Conservation (phyloP, 164 flowering plant genomes). For the Warburgia ugandensis region DNA sequence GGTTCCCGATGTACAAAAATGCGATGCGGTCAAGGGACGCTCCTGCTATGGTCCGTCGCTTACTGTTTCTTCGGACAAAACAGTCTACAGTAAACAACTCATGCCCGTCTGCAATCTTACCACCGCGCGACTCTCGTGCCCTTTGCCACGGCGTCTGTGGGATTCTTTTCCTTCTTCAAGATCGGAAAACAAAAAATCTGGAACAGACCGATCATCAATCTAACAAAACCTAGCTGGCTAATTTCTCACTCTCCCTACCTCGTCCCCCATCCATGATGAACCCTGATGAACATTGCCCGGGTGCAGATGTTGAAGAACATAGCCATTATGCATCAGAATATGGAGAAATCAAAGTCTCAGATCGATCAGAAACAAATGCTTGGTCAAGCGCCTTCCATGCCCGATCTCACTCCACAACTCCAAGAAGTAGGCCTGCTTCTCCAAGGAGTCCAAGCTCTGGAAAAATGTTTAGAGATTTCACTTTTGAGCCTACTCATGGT, state of each 20-base stretch:
- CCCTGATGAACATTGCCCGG: background rate
- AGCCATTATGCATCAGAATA: background rate
- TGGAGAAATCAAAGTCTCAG: conserved; percentile 13
- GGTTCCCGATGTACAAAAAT: no score
- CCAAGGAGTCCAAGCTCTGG: conserved; percentile 20
- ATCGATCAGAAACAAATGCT: conserved; percentile 9
- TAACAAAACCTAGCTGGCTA: no score
- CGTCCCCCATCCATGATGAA: conserved; percentile 1
- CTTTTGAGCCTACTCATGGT: conserved; percentile 8
- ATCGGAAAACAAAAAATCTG: no score
- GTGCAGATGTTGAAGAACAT: background rate
- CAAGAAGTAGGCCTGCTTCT: conserved; percentile 31
- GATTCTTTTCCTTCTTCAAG: no score
- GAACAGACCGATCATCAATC: no score
- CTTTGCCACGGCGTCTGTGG: no score
- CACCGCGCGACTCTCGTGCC: no score
- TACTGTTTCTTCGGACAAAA: no score
- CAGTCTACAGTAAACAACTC: no score
- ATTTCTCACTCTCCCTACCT: background rate
- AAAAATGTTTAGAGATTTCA: conserved; percentile 4
- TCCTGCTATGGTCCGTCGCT: no score
- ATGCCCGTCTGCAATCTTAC: no score
- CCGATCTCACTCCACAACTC: conserved; percentile 18
- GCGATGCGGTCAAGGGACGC: no score
- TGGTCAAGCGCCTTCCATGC: conserved; percentile 16